Conservation (phyloP, 208 protist genomes). For the Kentomonas sorsogonicus region DNA sequence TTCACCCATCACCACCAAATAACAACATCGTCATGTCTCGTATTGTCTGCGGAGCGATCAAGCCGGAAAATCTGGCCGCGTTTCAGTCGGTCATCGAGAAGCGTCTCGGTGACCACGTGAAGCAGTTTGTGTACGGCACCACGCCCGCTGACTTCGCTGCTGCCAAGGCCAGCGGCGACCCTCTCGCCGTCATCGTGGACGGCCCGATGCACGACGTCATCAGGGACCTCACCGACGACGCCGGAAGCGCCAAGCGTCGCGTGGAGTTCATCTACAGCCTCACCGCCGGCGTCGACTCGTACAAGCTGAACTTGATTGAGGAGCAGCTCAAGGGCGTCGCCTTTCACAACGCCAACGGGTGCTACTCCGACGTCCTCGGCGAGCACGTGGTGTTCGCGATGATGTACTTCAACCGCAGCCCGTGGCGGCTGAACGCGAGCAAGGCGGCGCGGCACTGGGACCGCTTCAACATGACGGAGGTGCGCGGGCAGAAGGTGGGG, state of each 20-base stretch:
- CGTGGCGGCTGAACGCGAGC: slow-evolving; percentile 49
- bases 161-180: slow-evolving; percentile 21
- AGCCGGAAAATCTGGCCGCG: too few relatives aligned
- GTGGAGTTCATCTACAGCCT: slow-evolving; percentile 76
- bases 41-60: too few relatives aligned
- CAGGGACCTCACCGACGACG: slow-evolving; percentile 65
- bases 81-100: slow-evolving; percentile 16
- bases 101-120: background rate
- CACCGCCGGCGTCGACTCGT: slow-evolving; percentile 65
- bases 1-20: too few relatives aligned
- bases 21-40: too few relatives aligned
- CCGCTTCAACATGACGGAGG: slow-evolving; percentile 56
- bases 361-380: slow-evolving; percentile 56
- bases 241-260: slow-evolving; percentile 27
- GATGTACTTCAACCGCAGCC: slow-evolving; percentile 81
- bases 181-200: slow-evolving; percentile 26
- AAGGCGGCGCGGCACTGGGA: slow-evolving; percentile 69
- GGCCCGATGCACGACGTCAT: slow-evolving; percentile 28
- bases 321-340: slow-evolving; percentile 45
- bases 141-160: slow-evolving; percentile 23
- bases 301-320: slow-evolving; percentile 35
- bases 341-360: slow-evolving; percentile 66
- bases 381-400: slow-evolving; percentile 76
- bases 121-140: slow-evolving; percentile 21
- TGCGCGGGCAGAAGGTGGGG: slow-evolving; percentile 52